These are phyloP conservation scores for Rhododendron williamsianum DNA, from an alignment of 148 eudicot species.

Conservation along the genomic window DNA sequence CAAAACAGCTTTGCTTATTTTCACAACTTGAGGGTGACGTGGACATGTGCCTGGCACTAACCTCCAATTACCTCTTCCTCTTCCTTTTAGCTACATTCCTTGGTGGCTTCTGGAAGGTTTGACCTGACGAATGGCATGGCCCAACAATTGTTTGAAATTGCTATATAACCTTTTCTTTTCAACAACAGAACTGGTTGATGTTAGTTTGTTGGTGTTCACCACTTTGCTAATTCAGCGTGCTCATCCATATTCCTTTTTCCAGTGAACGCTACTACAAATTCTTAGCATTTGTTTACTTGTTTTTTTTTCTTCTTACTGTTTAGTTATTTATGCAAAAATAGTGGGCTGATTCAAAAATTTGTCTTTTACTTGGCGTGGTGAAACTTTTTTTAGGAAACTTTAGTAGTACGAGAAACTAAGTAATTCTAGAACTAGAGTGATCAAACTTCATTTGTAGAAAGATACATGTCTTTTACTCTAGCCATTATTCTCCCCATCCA, in stretches of 20 bases:
- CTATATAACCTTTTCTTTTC: not conserved
- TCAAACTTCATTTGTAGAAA: not conserved
- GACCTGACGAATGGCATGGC: not conserved
- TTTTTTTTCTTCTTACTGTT: not conserved
- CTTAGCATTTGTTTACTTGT: not conserved
- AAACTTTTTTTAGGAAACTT: not conserved
- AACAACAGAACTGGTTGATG: not conserved
- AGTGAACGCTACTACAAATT: not conserved
- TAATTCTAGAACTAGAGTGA: not conserved
- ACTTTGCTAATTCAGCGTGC: not conserved
- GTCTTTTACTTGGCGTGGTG: not conserved
- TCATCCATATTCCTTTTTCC: not conserved
- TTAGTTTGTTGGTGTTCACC: not conserved
- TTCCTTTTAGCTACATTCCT: not conserved
- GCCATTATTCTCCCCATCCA: not conserved
- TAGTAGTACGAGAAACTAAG: not conserved
- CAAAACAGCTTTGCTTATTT: not conserved
- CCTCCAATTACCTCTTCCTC: not conserved
- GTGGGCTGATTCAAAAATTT: not conserved
- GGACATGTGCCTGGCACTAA: not conserved
- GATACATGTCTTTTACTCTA: not conserved
- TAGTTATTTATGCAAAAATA: not conserved
- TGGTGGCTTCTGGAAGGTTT: not conserved
- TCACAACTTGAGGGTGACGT: not conserved
- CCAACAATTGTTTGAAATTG: not conserved